Evolutionary conservation across 345 rosid genomes (phyloP).

Genomic region (Murraya paniculata): DNA sequence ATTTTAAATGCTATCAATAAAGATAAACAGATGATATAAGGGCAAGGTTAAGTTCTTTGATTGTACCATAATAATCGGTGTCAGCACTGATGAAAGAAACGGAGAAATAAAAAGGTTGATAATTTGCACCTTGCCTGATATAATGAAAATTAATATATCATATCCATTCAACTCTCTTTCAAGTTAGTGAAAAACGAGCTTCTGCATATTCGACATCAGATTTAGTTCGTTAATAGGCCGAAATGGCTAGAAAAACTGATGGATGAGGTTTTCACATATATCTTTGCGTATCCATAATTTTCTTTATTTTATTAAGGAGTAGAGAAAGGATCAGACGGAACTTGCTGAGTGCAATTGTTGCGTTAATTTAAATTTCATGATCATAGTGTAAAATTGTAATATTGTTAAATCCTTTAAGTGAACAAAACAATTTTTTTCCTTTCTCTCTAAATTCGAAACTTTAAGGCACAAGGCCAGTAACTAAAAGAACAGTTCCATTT

Average conservation of each 20-base stretch:
- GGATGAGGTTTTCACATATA: no score
- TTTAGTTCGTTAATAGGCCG: no score
- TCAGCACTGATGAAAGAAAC: background rate
- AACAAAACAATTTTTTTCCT: background rate
- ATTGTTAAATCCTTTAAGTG: no score
- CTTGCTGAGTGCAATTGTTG: background rate
- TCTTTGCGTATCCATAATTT: background rate
- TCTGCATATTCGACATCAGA: no score
- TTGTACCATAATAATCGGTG: background rate
- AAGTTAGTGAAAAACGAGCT: background rate
- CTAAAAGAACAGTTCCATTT: background rate
- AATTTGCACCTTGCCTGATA: no score
- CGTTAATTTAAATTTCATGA: background rate
- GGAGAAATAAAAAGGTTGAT: no score
- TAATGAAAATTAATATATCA: background rate
- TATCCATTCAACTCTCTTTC: background rate
- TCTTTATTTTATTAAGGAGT: background rate
- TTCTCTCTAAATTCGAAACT: background rate
- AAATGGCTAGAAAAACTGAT: no score
- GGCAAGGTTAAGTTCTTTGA: background rate
- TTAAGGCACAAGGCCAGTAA: background rate
- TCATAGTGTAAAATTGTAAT: background rate
- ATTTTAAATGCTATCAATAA: background rate
- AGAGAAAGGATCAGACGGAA: background rate
- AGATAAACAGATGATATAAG: background rate